A percentile compares a stretch with the other conserved stretches of the same genome.
phyloP scores from a whole-genome alignment of 2,329 filamentous ascomycete genomes.

The Hymenoscyphus salicellus region DNA sequence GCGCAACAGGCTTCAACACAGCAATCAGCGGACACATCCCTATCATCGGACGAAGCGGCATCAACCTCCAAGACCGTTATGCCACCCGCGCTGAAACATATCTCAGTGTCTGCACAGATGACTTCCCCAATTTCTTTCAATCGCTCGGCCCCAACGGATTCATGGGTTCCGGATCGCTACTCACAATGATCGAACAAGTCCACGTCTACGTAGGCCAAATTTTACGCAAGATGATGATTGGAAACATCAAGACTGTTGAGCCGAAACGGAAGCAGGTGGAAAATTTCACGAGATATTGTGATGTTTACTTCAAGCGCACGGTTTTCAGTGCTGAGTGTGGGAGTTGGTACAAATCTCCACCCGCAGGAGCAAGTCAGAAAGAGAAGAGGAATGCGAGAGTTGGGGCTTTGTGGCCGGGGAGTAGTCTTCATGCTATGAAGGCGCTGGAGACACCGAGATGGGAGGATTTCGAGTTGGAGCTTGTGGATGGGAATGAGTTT shows the following conservation, averaged over 20 bases:
- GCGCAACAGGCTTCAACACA: constrained; percentile 39
- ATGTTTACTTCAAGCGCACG: constrained; percentile 52
- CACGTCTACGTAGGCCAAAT: constrained; percentile 33
- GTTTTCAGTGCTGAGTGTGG: constrained; percentile 45
- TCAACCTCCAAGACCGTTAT: constrained; percentile 26
- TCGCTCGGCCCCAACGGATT: constrained; percentile 33
- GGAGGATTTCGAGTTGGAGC: constrained; percentile 48
- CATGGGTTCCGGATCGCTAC: constrained; percentile 29
- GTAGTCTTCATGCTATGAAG: constrained; percentile 42
- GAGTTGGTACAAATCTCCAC: constrained; percentile 24
- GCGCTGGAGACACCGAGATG: constrained; percentile 50
- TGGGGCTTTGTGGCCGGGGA: constrained; percentile 43
- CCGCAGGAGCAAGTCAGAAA: constrained; percentile 31
- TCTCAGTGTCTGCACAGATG: constrained; percentile 26
- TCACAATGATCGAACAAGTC: constrained; percentile 29
- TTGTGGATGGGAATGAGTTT: constrained; percentile 39
- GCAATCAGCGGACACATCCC: constrained; percentile 29
- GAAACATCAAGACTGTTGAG: constrained; percentile 45
- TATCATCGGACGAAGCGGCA: constrained; percentile 27
- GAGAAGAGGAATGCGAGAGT: constrained; percentile 38
- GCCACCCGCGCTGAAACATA: constrained; percentile 35
- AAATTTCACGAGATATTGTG: constrained; percentile 50
- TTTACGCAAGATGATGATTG: constrained; percentile 41
- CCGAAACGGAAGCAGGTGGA: constrained; percentile 46
- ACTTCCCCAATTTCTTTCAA: constrained; percentile 35